Conservation (phyloP, 2,329 filamentous ascomycete genomes). For the Ilyonectria destructans region DNA sequence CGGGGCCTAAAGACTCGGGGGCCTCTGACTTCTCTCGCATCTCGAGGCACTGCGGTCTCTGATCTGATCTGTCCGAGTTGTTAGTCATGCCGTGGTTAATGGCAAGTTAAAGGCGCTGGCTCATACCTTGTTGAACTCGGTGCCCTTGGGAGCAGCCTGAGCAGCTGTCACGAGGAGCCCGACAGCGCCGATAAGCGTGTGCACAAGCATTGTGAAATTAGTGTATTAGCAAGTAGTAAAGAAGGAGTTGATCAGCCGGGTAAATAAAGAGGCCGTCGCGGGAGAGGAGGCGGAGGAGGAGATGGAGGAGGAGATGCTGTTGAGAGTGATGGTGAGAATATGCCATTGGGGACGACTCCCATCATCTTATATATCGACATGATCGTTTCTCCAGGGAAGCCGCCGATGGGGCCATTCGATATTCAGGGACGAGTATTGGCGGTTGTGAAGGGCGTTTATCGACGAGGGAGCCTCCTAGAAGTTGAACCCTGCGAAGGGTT, state of each 20-base stretch:
- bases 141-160: constrained; percentile 48
- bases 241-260: constrained; percentile 28
- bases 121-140: constrained; percentile 39
- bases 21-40: not conserved
- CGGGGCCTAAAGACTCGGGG: constrained; percentile 9
- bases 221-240: constrained; percentile 1
- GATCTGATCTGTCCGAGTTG: constrained; percentile 17
- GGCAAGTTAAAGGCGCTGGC: not conserved
- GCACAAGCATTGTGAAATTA: constrained; percentile 44
- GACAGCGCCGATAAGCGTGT: constrained; percentile 44
- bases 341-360: constrained; percentile 27
- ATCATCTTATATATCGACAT: constrained; percentile 44
- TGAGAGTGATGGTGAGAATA: constrained; percentile 43
- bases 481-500: constrained; percentile 20
- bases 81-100: constrained; percentile 25
- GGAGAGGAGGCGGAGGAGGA: constrained; percentile 19
- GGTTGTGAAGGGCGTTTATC: constrained; percentile 33
- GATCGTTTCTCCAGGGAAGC: constrained; percentile 40
- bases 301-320: constrained; percentile 32
- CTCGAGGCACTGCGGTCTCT: not conserved
- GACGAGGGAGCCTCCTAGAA: constrained; percentile 35
- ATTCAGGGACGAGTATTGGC: constrained; percentile 43
- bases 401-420: constrained; percentile 23
- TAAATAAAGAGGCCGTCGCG: constrained; percentile 31
- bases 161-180: constrained; percentile 47